Evolutionary conservation across 2,329 filamentous ascomycete genomes (phyloP).

Genomic region (Huntiella decipiens): DNA sequence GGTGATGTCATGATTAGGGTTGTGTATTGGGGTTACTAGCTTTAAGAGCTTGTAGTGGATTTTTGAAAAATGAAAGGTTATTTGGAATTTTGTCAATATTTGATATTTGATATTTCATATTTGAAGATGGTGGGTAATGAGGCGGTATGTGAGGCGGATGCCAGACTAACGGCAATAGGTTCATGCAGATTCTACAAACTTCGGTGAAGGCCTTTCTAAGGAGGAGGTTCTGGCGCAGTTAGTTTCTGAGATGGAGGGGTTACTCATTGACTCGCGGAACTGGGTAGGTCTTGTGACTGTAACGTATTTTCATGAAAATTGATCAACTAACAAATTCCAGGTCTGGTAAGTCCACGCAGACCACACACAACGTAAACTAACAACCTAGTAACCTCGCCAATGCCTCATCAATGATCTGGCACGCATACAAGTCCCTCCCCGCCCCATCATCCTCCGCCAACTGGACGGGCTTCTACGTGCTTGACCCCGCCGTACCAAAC

Average conservation of each 20-base stretch:
- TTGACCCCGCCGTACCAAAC: constrained; percentile 25
- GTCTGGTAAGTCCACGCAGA: constrained; percentile 5
- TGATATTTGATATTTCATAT: background rate
- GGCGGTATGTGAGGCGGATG: background rate
- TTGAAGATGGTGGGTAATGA: background rate
- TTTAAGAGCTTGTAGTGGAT: too few relatives aligned
- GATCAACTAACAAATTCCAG: constrained; percentile 1
- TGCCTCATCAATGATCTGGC: constrained; percentile 56
- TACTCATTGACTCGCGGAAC: constrained; percentile 57
- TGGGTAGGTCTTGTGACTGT: constrained; percentile 38
- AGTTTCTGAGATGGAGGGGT: constrained; percentile 45
- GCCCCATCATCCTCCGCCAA: constrained; percentile 49
- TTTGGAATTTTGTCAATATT: background rate
- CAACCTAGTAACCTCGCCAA: constrained; percentile 53
- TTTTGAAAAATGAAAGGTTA: too few relatives aligned
- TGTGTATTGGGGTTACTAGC: too few relatives aligned
- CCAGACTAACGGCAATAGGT: constrained; percentile 27
- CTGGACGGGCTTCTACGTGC: constrained; percentile 66
- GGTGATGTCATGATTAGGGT: too few relatives aligned
- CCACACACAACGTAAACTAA: background rate
- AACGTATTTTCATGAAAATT: background rate
- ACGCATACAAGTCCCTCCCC: constrained; percentile 56
- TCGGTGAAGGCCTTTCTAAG: constrained; percentile 46
- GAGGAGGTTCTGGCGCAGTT: constrained; percentile 57
- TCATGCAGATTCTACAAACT: constrained; percentile 64